Percentiles rank a stretch among this genome's conserved stretches.
Evolutionary conservation across 352 stramenopile species (phyloP).

Genomic region (Discostella stelligera): DNA sequence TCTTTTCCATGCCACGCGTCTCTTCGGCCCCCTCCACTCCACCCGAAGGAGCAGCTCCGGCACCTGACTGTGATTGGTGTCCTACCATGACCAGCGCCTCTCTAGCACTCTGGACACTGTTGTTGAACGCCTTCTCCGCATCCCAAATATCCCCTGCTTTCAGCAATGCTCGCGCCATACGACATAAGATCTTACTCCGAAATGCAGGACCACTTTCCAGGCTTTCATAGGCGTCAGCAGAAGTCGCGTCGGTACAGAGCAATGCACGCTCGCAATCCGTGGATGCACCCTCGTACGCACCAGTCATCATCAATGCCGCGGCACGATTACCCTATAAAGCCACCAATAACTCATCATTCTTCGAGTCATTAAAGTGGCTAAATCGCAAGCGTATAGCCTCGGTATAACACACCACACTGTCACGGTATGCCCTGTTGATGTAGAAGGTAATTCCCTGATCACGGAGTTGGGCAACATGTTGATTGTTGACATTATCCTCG

Average conservation of each 20-base stretch:
- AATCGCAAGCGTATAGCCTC: conserved; percentile 54
- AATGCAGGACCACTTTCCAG: conserved; percentile 55
- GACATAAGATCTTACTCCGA: conserved; percentile 59
- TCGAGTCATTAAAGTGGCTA: conserved; percentile 11
- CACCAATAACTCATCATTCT: conserved; percentile 51
- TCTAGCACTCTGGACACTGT: conserved; percentile 44
- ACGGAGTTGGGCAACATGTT: conserved; percentile 37
- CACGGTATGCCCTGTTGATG: conserved; percentile 52
- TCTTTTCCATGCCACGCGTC: conserved; percentile 38
- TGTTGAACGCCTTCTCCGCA: conserved; percentile 56
- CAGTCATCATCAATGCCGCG: conserved; percentile 71
- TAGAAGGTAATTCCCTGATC: conserved; percentile 52
- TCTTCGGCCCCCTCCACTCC: conserved; percentile 15
- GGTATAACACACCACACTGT: conserved; percentile 56
- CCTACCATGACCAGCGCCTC: conserved; percentile 24
- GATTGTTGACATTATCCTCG: conserved; percentile 14
- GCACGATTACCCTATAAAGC: conserved; percentile 76
- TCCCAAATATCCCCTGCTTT: conserved; percentile 61
- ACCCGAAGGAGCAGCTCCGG: background rate
- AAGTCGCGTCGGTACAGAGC: conserved; percentile 31
- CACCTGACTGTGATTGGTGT: background rate
- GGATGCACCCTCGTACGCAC: conserved; percentile 54
- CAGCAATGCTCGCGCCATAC: conserved; percentile 56
- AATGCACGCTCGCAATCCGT: conserved; percentile 62
- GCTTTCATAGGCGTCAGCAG: conserved; percentile 12